A percentile compares a stretch with the other conserved stretches of the same genome.
Evolutionary conservation across 202 grass and related monocot species (phyloP).

Genomic region (Cymbopogon flexuosus): DNA sequence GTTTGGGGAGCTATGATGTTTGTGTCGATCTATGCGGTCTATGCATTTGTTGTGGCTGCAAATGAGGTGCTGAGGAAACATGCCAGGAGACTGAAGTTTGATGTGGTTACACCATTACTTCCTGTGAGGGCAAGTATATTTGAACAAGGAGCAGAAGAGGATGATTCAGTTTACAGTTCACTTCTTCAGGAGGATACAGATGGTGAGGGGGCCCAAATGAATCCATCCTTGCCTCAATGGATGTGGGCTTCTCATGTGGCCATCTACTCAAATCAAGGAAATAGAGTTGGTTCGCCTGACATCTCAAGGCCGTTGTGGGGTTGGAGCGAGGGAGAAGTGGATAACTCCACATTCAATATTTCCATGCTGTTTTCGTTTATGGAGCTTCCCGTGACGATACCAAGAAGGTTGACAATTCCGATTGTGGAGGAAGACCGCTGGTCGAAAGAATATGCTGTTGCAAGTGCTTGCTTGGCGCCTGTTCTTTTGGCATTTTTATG

Average conservation of each 20-base stretch:
- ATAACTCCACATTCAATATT: conserved; percentile 40
- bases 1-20: conserved; percentile 78
- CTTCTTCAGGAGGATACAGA: conserved; percentile 69
- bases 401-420: conserved; percentile 89
- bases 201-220: conserved; percentile 43
- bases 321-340: conserved; percentile 71
- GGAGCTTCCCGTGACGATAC: conserved; percentile 80
- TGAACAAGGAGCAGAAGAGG: conserved; percentile 56
- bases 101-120: conserved; percentile 74
- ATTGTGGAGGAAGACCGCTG: conserved; percentile 83
- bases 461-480: conserved; percentile 69
- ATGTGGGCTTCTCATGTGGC: conserved; percentile 99
- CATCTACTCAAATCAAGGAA: conserved; percentile 87
- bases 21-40: conserved; percentile 79
- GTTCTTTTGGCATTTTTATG: conserved; percentile 76
- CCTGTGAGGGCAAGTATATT: conserved; percentile 85
- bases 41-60: conserved; percentile 82
- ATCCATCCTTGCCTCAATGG: conserved; percentile 83
- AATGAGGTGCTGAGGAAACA: conserved; percentile 89
- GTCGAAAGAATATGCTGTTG: conserved; percentile 80
- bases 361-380: conserved; percentile 69
- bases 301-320: conserved; percentile 74
- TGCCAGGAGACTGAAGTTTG: conserved; percentile 73
- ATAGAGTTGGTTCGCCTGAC: conserved; percentile 50
- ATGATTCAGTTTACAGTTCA: conserved; percentile 70